Evolutionary conservation across 306 rosid species (phyloP).

Genomic region (Gleditsia sinensis): DNA sequence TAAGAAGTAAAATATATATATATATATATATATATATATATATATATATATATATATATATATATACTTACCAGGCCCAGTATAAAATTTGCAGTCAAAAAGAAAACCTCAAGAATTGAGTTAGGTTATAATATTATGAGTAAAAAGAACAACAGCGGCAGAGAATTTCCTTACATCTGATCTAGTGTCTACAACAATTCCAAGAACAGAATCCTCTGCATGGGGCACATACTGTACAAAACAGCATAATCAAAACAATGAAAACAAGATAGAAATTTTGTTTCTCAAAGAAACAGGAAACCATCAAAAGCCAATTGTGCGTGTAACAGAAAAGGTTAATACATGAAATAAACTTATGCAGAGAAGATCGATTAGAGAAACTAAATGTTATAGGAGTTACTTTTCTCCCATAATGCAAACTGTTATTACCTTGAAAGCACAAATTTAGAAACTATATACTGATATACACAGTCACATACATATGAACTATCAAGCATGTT

Average conservation of each 20-base stretch:
- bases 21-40: no score
- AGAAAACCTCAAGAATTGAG: background rate
- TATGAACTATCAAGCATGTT: background rate
- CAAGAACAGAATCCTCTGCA: slow-evolving; percentile 82
- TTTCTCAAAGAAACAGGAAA: background rate
- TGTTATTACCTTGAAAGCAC: background rate
- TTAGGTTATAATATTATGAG: background rate
- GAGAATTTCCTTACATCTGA: slow-evolving; percentile 70
- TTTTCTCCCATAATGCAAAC: slow-evolving; percentile 30
- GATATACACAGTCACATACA: background rate
- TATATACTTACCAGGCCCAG: slow-evolving; percentile 4
- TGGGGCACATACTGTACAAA: slow-evolving; percentile 80
- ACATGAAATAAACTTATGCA: background rate
- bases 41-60: no score
- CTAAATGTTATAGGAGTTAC: slow-evolving; percentile 1
- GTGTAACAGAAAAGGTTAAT: background rate
- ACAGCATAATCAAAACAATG: slow-evolving; percentile 14
- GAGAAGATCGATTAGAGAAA: slow-evolving; percentile 1
- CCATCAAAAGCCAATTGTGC: background rate
- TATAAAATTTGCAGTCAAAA: slow-evolving; percentile 3
- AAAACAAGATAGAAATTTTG: background rate
- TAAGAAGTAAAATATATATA: no score
- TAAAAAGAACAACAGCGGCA: slow-evolving; percentile 1
- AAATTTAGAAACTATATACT: background rate
- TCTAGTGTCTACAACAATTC: slow-evolving; percentile 83